Evolutionary conservation across 805 yeast species (phyloP).

Genomic region (Monosporozyma servazzii): DNA sequence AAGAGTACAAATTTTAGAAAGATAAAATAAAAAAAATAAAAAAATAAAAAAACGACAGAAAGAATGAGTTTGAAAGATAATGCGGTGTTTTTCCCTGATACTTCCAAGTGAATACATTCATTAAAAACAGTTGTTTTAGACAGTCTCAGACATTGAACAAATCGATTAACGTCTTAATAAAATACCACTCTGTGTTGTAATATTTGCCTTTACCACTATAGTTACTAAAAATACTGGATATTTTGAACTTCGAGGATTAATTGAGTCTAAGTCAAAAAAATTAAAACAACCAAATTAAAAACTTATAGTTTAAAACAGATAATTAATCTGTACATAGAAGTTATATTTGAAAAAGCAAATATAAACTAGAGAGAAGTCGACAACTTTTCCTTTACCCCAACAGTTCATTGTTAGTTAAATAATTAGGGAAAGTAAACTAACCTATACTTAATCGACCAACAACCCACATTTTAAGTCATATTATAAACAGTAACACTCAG

Average conservation of each 20-base stretch:
- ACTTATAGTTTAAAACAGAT: background rate
- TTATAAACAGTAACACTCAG: background rate
- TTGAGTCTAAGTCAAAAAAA: background rate
- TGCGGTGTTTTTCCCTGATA: conserved; percentile 2
- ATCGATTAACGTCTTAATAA: background rate
- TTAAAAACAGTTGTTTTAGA: background rate
- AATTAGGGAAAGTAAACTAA: background rate
- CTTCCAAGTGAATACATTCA: background rate
- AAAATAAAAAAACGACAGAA: background rate
- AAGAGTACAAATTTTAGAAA: background rate
- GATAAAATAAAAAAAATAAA: background rate
- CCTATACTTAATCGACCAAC: background rate
- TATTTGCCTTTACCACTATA: background rate
- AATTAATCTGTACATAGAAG: background rate
- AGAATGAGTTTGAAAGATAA: background rate
- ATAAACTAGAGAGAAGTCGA: background rate
- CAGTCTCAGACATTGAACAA: background rate
- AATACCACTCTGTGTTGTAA: background rate
- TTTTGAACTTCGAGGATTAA: background rate
- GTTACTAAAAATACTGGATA: background rate
- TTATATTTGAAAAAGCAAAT: background rate
- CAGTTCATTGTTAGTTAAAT: background rate
- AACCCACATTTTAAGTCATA: background rate
- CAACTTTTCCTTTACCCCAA: background rate
- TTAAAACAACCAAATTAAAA: background rate